Base-by-base conservation (phyloP, 495 filamentous ascomycete genomes). In the Chlorociboria aeruginascens region DNA sequence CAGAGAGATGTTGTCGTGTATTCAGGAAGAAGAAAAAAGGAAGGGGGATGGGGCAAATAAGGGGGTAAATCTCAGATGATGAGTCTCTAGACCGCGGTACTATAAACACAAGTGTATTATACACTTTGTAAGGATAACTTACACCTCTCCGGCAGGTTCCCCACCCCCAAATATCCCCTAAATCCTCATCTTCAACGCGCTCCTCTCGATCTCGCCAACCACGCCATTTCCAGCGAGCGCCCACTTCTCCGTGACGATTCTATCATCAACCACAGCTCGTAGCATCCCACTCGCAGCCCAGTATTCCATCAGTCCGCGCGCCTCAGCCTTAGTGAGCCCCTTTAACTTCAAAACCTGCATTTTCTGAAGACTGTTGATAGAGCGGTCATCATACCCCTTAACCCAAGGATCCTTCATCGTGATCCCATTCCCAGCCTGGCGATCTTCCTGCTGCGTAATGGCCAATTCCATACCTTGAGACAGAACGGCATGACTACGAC, bases 251-350 rank as follows among this genome's bases (percentile, higher is more conserved):
- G 73, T 71, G 29, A 97, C 86, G 51, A 72, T 75, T 53, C 67
- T 66, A 61, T 90, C 82, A 55, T 83, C 82, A 36, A 95, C 70
- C 38, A 63, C 67, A 46, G 74, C 63, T 45, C 83, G 76, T 58
- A 93, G 61, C 56, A 96, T 68, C 13, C 92, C 92, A 63, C 87
- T 94, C 20, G 71, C 75, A 3, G 86, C 89, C 67, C 88, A 97
- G 66, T 96, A 97, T 70, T 96, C 92, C 78, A 97, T 78, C 54
- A 92, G 68, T 1, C 76, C 72, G 45, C 83, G 76, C 33, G 89
- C 80, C 67, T 97, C 89, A 17, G 69, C 65, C 60, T 78, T 86
- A 46, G 69, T 83, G 50, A 96, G 46, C 4, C 85, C 82, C 28
- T 66, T 66, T 20, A 94, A 55, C 10, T 67, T 65, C 39, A 78